phyloP scores from a whole-genome alignment of 176 grass and related monocot species.

The Puya raimondii region DNA sequence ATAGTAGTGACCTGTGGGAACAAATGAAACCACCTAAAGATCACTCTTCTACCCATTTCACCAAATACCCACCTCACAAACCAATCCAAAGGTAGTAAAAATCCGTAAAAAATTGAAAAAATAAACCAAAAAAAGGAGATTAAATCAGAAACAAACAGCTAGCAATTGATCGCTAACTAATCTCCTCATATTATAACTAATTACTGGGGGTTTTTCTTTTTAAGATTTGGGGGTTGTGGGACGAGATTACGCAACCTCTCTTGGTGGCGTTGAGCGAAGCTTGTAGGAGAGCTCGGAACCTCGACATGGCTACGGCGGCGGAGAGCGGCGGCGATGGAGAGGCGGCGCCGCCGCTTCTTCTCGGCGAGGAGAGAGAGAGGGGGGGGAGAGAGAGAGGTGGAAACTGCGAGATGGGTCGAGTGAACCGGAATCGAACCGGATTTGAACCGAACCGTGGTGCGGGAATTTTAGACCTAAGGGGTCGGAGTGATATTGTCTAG shows the following conservation, averaged over 20 bases:
- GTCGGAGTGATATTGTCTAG: too few species aligned
- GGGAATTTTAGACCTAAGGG: too few species aligned
- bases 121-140: not conserved
- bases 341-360: too few species aligned
- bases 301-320: conserved; percentile 31
- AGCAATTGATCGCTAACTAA: conserved; percentile 8
- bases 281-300: conserved; percentile 51
- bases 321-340: not conserved
- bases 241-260: conserved; percentile 33
- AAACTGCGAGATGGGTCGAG: too few species aligned
- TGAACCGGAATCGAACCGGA: too few species aligned
- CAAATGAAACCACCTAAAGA: not conserved
- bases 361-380: too few species aligned
- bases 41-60: not conserved
- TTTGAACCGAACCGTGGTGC: too few species aligned
- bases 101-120: not conserved
- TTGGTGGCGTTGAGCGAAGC: conserved; percentile 63
- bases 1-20: not conserved
- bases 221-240: not conserved
- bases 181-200: not conserved
- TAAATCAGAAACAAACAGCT: not conserved
- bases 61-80: not conserved
- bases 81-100: not conserved
- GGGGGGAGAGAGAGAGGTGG: too few species aligned
- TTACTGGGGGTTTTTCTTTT: not conserved